A percentile compares a stretch with the other conserved stretches of the same genome.
These are phyloP conservation scores for Coemansia sp. DNA, from an alignment of 192 early-diverging fungal genomes.

Conservation along the genomic window DNA sequence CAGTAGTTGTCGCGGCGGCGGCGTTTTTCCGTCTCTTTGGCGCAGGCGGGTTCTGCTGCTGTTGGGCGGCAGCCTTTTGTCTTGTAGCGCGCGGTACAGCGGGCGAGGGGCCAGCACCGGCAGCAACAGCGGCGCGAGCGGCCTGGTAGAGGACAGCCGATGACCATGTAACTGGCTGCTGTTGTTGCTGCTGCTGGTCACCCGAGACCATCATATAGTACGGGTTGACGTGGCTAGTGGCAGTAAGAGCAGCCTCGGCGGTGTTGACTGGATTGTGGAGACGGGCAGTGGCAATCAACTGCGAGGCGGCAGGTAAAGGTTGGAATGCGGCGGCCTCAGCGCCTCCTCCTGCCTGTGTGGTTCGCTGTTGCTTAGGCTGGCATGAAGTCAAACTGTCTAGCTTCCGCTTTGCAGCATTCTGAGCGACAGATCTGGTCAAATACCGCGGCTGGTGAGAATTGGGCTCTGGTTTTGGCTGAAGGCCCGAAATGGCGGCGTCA, in stretches of 20 bases:
- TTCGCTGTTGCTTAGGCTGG: conserved; percentile 1
- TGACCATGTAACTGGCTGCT: conserved; percentile 30
- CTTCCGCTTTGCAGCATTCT: conserved; percentile 48
- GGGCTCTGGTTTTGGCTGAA: conserved; percentile 7
- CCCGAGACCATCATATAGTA: conserved; percentile 34
- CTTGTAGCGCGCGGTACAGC: conserved; percentile 8
- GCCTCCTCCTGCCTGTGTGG: not conserved
- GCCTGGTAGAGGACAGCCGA: conserved; percentile 51
- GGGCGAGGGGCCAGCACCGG: conserved; percentile 14
- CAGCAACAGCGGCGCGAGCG: conserved; percentile 49
- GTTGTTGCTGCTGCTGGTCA: conserved; percentile 24
- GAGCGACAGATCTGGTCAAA: conserved; percentile 55
- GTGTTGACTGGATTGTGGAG: conserved; percentile 4
- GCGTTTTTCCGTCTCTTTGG: conserved; percentile 50
- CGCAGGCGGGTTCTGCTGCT: conserved; percentile 27
- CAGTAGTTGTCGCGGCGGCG: conserved; percentile 16
- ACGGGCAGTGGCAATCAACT: not conserved
- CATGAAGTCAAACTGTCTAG: conserved; percentile 28
- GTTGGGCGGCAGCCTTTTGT: conserved; percentile 15
- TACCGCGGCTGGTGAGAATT: conserved; percentile 41
- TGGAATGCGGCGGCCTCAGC: conserved; percentile 10
- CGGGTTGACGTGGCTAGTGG: conserved; percentile 22
- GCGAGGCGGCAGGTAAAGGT: not conserved
- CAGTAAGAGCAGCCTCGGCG: conserved; percentile 9
- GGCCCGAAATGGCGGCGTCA: conserved; percentile 15